phyloP scores from a whole-genome alignment of 129 eudicot genomes.

The Dittrichia graveolens region DNA sequence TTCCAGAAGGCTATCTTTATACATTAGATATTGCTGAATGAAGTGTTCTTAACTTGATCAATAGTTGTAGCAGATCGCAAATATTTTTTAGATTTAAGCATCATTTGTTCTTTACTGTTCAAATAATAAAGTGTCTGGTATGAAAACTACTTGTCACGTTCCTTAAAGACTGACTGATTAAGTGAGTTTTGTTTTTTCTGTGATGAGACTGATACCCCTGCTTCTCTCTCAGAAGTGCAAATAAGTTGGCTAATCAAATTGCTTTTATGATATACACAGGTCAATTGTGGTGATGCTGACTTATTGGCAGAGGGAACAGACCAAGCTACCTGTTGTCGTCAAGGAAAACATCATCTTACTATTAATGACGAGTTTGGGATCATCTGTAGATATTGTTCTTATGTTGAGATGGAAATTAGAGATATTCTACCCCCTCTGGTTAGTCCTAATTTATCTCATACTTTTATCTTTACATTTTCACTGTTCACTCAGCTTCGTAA shows the following conservation, averaged over 20 bases:
- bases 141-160: neutral
- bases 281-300: conserved; percentile 25
- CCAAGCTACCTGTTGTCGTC: conserved; percentile 40
- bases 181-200: neutral
- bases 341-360: conserved; percentile 46
- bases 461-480: conserved; percentile 6
- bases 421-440: conserved; percentile 62
- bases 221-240: neutral
- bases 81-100: neutral
- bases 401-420: conserved; percentile 53
- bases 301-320: conserved; percentile 5
- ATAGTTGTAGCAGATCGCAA: neutral
- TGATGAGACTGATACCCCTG: neutral
- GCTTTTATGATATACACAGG: conserved; percentile 37
- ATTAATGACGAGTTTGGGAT: conserved; percentile 66
- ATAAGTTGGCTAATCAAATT: conserved; percentile 10
- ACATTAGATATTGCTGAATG: neutral
- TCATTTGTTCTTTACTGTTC: too few species aligned
- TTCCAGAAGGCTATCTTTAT: neutral
- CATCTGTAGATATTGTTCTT: conserved; percentile 51
- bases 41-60: neutral
- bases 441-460: conserved; percentile 28
- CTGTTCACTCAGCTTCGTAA: neutral
- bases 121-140: neutral
- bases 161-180: neutral